Conservation (phyloP, 225 moss, liverwort and hornwort genomes). For the Anthoceros angustus region DNA sequence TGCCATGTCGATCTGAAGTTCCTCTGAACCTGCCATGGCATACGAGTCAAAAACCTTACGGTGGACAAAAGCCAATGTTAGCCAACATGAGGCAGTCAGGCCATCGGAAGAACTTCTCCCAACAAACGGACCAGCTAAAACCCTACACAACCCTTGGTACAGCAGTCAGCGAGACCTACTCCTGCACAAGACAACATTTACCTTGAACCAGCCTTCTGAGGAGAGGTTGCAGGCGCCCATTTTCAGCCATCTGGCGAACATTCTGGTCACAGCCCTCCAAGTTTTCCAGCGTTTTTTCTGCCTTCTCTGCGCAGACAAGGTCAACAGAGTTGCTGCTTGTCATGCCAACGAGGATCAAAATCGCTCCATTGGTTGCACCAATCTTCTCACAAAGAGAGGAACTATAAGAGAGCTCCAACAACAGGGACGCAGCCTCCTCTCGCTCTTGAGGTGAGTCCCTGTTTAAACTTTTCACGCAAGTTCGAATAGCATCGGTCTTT, state of each 20-base stretch:
- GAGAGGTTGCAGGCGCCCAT: conserved; percentile 82
- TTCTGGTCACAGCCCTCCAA: conserved; percentile 54
- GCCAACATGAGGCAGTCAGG: not conserved
- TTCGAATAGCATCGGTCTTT: conserved; percentile 39
- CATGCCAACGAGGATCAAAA: conserved; percentile 73
- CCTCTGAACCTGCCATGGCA: conserved; percentile 37
- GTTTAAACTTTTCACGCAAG: conserved; percentile 63
- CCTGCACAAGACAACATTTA: conserved; percentile 9
- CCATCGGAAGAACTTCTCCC: too few relatives aligned
- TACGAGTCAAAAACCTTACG: not conserved
- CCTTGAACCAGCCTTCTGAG: conserved; percentile 55
- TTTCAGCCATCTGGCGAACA: conserved; percentile 80
- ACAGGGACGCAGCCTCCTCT: conserved; percentile 62
- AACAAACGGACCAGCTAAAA: conserved; percentile 3
- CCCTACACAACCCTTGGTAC: not conserved
- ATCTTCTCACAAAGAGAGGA: conserved; percentile 62
- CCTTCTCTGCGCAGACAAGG: conserved; percentile 34
- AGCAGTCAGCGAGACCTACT: not conserved
- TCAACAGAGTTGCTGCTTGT: conserved; percentile 57
- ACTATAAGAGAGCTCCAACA: conserved; percentile 59
- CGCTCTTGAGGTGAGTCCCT: conserved; percentile 51
- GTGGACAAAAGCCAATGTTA: not conserved
- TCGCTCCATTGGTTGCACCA: conserved; percentile 62
- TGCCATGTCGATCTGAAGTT: conserved; percentile 66
- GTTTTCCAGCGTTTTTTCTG: conserved; percentile 54